phyloP scores from a whole-genome alignment of 148 eudicot species.

The Hydrangea macrophylla region DNA sequence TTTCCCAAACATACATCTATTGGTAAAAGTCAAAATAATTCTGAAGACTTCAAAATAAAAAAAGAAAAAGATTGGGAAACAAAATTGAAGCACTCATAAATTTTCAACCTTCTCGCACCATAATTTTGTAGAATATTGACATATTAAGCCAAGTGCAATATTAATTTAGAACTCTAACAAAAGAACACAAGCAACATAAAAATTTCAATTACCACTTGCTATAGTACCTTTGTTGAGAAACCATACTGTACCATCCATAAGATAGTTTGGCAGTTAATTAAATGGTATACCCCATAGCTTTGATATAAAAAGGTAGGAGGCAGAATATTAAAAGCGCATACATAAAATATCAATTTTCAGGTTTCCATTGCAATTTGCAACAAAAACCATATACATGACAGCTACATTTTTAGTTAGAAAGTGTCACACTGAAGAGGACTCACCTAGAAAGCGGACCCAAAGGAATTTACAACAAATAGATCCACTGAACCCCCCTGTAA shows the following conservation, averaged over 20 bases:
- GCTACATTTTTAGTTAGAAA: not conserved
- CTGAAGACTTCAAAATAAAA: not conserved
- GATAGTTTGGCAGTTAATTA: constrained; percentile 73
- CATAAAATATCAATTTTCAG: constrained; percentile 16
- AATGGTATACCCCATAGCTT: constrained; percentile 97
- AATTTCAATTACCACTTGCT: constrained; percentile 47
- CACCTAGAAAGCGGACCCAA: constrained; percentile 97
- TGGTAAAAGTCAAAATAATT: not conserved
- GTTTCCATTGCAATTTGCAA: constrained; percentile 7
- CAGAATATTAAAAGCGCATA: constrained; percentile 93
- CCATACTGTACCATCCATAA: constrained; percentile 93
- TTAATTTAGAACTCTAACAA: not conserved
- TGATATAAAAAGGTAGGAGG: constrained; percentile 88
- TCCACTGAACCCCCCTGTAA: constrained; percentile 80
- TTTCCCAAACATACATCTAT: not conserved
- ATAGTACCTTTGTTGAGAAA: constrained; percentile 70
- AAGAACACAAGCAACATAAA: not conserved
- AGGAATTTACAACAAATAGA: constrained; percentile 96
- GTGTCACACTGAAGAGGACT: constrained; percentile 11
- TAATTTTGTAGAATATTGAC: not conserved
- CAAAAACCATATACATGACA: not conserved
- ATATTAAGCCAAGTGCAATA: not conserved
- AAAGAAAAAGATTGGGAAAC: not conserved
- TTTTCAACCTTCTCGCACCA: constrained; percentile 1
- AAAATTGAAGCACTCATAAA: not conserved